Base-by-base conservation (phyloP, 768 basidiomycete species). In the Phaeotremella fagi region DNA sequence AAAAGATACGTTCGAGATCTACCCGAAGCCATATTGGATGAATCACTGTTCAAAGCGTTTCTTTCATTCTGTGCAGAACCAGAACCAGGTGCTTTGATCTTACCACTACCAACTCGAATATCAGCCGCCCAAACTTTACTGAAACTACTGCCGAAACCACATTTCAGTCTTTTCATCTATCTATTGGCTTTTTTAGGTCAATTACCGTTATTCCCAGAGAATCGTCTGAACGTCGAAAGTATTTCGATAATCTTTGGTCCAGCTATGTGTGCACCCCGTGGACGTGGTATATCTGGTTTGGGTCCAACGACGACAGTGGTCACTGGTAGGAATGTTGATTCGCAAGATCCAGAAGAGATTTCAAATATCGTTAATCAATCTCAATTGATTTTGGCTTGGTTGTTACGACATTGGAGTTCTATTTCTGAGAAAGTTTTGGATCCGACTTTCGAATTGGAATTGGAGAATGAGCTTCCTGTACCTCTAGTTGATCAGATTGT, bases 81-180 rank as follows among this genome's bases (percentile, higher is more conserved):
- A 55, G 16, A 70, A 64, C 14, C 59, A 59, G 23, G 60, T 54
- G 22, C 65, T 48, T 7, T 62, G 58, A 16, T 58, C 49, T 0
- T 58, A 45, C 14, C 51, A 27, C 50, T 37, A 63, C 63, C 28
- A 54, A 60, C 41, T 54, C 63, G 43, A 52, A 75, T 82, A 54
- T 57, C 60, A 1, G 72, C 74, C 24, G 80, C 80, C 14, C 79
- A 79, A 51, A 72, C 79, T 59, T 64, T 82, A 46, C 76, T 83
- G n/a, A 79, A 79, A 5, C 76, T 83, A 41, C 75, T 82, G 0
- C 76, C 81, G 1, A 50, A 62, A 3, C 78, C 80, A 20, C 82
- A 82, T 42, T 82, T 81, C 33, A 81, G 75, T 38, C 78, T 91
- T 23, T 90, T 84, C 72, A 85, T 91, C 56, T 85, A 87, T 62